Evolutionary conservation across 2,329 filamentous ascomycete genomes (phyloP).

Genomic region (Penicillium sp.): DNA sequence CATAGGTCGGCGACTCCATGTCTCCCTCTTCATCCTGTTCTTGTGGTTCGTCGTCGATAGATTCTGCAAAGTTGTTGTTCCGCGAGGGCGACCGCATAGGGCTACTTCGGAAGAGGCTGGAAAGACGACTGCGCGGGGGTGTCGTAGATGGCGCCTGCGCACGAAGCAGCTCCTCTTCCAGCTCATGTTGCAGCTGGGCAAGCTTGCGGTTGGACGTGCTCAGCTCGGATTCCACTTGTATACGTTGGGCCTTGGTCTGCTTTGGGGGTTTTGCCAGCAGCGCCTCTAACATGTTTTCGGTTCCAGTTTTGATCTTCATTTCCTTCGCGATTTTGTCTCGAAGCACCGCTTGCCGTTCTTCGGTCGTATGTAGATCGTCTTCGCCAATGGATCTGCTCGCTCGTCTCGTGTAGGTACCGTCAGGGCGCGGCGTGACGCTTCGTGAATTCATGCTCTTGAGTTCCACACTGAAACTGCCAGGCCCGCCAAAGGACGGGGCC

Average conservation of each 20-base stretch:
- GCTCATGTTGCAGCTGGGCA: slow-evolving; percentile 53
- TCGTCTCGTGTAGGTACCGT: slow-evolving; percentile 49
- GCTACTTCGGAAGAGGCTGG: slow-evolving; percentile 54
- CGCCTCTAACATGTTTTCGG: slow-evolving; percentile 95
- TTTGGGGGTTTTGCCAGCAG: slow-evolving; percentile 92
- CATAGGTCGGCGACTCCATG: slow-evolving; percentile 83
- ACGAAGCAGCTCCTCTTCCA: slow-evolving; percentile 57
- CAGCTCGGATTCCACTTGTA: slow-evolving; percentile 78
- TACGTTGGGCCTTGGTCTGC: slow-evolving; percentile 80
- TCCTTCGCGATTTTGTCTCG: slow-evolving; percentile 88
- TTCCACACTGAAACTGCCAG: slow-evolving; percentile 85
- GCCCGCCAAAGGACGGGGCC: slow-evolving; percentile 63
- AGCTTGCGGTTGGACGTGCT: slow-evolving; percentile 76
- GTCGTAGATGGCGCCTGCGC: slow-evolving; percentile 52
- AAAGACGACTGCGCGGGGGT: slow-evolving; percentile 48
- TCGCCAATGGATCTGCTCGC: slow-evolving; percentile 53
- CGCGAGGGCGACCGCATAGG: slow-evolving; percentile 50
- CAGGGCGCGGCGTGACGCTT: slow-evolving; percentile 55
- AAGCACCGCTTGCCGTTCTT: slow-evolving; percentile 69
- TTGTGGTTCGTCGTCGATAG: slow-evolving; percentile 35
- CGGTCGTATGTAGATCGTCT: slow-evolving; percentile 55
- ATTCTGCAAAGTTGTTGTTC: slow-evolving; percentile 25
- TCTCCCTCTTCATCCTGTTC: slow-evolving; percentile 60
- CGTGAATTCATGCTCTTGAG: slow-evolving; percentile 66
- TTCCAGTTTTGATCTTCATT: slow-evolving; percentile 95